A percentile compares a stretch with the other conserved stretches of the same genome.
These are phyloP conservation scores for Morella rubra DNA, from an alignment of 306 rosid species.

Conservation along the genomic window DNA sequence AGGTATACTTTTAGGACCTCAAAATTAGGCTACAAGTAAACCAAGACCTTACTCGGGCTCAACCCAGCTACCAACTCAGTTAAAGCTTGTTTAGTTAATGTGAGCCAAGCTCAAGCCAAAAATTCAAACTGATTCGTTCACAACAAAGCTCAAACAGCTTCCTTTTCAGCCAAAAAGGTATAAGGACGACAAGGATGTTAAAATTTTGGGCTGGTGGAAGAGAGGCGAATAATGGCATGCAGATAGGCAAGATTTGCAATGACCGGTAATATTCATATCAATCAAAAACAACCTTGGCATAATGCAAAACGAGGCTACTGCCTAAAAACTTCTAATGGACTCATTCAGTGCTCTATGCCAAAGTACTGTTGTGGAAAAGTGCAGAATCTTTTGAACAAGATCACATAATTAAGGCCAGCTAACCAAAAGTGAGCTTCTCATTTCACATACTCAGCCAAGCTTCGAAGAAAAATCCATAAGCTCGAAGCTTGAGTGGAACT, in stretches of 20 bases:
- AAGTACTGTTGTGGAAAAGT: not conserved
- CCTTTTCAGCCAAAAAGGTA: not conserved
- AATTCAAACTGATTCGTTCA: not conserved
- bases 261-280: not conserved
- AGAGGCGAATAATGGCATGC: not conserved
- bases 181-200: not conserved
- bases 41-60: not conserved
- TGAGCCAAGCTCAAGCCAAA: not conserved
- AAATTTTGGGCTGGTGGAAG: not conserved
- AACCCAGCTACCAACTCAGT: not conserved
- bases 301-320: not conserved
- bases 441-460: not conserved
- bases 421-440: not conserved
- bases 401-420: not conserved
- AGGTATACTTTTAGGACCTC: not conserved
- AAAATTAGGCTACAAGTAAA: not conserved
- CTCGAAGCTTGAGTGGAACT: not conserved
- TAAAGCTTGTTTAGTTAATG: not conserved
- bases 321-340: not conserved
- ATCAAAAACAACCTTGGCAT: not conserved
- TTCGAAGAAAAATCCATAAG: not conserved
- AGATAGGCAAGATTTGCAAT: not conserved
- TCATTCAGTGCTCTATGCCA: not conserved
- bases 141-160: not conserved
- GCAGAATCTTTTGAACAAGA: not conserved